These are phyloP conservation scores for Cinnamomum chago DNA, from an alignment of 164 flowering plant species.

Conservation along the genomic window DNA sequence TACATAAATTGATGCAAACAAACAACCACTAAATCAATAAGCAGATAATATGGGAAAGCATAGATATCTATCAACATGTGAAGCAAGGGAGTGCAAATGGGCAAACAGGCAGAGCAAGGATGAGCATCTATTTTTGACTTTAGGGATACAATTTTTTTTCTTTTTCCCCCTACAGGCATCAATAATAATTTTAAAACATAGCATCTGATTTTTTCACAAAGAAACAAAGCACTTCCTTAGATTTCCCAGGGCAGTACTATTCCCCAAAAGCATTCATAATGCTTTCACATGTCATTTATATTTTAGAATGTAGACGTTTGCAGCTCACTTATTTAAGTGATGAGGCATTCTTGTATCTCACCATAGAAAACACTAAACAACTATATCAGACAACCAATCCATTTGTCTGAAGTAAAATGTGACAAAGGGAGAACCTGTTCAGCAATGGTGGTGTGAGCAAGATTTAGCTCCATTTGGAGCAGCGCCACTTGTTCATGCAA, in stretches of 20 bases:
- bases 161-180: background rate
- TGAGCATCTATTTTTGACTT: too few species aligned
- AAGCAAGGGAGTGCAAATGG: background rate
- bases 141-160: background rate
- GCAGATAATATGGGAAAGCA: too few species aligned
- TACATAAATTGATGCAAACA: too few species aligned
- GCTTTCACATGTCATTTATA: background rate
- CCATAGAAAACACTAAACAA: background rate
- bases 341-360: background rate
- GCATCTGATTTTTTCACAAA: background rate
- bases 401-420: background rate
- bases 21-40: too few species aligned
- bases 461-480: slow-evolving; percentile 45
- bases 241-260: background rate
- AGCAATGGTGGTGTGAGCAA: slow-evolving; percentile 37
- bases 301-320: too few species aligned
- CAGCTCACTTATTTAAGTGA: too few species aligned
- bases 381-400: background rate
- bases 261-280: background rate
- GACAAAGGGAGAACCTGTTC: slow-evolving; percentile 38
- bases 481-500: slow-evolving; percentile 36
- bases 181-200: background rate
- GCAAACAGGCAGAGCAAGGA: background rate
- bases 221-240: background rate
- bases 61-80: background rate